Evolutionary conservation across 805 yeast species (phyloP).

Genomic region (Naumovozyma baii): DNA sequence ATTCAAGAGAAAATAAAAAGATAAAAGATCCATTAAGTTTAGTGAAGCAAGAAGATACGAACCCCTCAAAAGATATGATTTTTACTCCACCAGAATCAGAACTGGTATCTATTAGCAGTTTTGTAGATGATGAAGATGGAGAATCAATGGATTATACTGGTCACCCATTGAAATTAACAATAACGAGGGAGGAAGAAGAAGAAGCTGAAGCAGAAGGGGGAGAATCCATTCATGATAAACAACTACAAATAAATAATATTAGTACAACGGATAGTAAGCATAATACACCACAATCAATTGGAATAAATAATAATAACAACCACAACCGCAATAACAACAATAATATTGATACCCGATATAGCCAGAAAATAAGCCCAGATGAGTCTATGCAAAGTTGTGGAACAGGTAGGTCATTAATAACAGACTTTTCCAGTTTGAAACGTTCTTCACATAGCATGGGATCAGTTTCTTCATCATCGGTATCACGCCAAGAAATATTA

Average conservation of each 20-base stretch:
- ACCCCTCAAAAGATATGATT: neutral
- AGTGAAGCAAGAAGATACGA: neutral
- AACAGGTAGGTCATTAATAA: neutral
- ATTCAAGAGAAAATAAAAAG: slow-evolving; percentile 1
- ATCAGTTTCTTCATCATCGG: neutral
- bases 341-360: neutral
- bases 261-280: too few relatives aligned
- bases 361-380: neutral
- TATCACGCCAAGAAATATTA: neutral
- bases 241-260: too few relatives aligned
- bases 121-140: slow-evolving; percentile 6
- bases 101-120: slow-evolving; percentile 21
- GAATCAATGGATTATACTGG: slow-evolving; percentile 6
- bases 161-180: slow-evolving; percentile 11
- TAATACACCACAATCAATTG: too few relatives aligned
- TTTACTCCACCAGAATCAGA: slow-evolving; percentile 17
- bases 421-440: neutral
- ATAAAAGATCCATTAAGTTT: neutral
- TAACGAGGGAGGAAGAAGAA: slow-evolving; percentile 9
- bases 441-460: neutral
- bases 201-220: too few relatives aligned
- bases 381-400: neutral
- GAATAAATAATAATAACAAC: neutral
- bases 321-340: neutral
- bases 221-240: too few relatives aligned